These are phyloP conservation scores for Ophiocordyceps robertsii DNA, from an alignment of 2,329 filamentous ascomycete genomes.

Conservation along the genomic window DNA sequence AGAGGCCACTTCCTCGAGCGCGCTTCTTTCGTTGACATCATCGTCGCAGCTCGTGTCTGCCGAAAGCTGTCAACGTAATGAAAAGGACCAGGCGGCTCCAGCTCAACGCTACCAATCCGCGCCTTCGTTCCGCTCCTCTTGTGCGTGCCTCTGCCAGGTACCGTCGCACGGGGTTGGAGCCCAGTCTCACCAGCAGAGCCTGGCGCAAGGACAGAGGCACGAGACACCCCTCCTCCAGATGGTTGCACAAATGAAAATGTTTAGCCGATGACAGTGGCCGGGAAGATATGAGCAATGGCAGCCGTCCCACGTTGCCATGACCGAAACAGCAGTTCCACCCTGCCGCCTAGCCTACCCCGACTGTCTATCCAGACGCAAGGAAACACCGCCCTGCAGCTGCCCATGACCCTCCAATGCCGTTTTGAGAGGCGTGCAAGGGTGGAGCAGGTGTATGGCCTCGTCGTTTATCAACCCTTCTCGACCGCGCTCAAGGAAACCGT, in stretches of 20 bases:
- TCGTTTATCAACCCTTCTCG: neutral
- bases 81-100: neutral
- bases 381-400: neutral
- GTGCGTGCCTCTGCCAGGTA: neutral
- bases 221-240: neutral
- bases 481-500: neutral
- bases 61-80: too few species aligned
- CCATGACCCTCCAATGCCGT: neutral
- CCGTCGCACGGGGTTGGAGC: neutral
- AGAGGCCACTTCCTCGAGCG: neutral
- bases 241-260: neutral
- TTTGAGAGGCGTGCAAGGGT: neutral
- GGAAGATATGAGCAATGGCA: constrained; percentile 1
- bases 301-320: neutral
- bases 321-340: neutral
- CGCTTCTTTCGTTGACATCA: neutral
- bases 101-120: neutral
- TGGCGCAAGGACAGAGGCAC: constrained; percentile 1
- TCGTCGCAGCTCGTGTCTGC: neutral
- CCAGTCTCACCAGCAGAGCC: neutral
- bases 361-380: neutral
- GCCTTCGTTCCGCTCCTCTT: neutral
- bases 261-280: constrained; percentile 1
- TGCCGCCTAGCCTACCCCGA: neutral
- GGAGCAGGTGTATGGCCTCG: neutral